A percentile compares a stretch with the other conserved stretches of the same genome.
Evolutionary conservation across 257 asterid genomes (phyloP).

Genomic region (Solanum habrochaites): DNA sequence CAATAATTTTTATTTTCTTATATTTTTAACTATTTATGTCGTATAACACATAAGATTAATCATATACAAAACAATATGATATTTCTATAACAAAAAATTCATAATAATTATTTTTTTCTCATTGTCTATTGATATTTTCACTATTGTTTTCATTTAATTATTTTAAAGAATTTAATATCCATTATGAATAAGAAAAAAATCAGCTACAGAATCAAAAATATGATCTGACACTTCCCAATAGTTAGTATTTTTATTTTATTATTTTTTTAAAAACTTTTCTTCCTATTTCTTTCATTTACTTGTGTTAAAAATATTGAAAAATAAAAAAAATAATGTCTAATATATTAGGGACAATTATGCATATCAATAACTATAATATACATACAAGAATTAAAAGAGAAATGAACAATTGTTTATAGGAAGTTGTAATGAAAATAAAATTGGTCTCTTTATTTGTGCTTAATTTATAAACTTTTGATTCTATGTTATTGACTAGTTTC

Average conservation of each 20-base stretch:
- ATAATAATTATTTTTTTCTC: background rate
- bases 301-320: too few relatives aligned
- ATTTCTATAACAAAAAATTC: background rate
- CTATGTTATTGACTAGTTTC: too few relatives aligned
- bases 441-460: too few relatives aligned
- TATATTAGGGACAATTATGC: background rate
- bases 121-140: background rate
- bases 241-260: too few relatives aligned
- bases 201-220: background rate
- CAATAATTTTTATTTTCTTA: background rate
- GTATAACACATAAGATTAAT: background rate
- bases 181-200: too few relatives aligned
- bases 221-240: background rate
- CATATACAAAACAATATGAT: background rate
- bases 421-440: too few relatives aligned
- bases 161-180: background rate
- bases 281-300: too few relatives aligned
- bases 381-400: background rate
- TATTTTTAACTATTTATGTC: too few relatives aligned
- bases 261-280: background rate
- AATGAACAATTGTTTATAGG: background rate
- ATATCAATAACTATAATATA: background rate
- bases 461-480: too few relatives aligned
- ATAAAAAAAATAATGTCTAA: background rate
- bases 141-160: background rate